Evolutionary conservation across 139 green algal species (phyloP).

Genomic region (Zygnema circumcarinatum): DNA sequence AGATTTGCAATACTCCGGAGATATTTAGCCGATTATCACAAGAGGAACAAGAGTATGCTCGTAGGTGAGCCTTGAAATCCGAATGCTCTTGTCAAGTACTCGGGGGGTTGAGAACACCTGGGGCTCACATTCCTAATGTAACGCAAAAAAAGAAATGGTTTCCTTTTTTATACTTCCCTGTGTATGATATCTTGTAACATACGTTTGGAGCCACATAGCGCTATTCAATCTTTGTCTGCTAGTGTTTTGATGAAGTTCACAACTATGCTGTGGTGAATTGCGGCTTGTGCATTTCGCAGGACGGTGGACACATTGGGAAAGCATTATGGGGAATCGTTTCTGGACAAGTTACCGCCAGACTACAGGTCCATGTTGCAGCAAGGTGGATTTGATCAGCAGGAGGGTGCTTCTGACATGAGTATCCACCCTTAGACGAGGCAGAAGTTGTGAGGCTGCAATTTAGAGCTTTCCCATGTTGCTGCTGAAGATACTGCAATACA

Average conservation of each 20-base stretch:
- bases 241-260: no score
- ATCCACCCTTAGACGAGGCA: neutral
- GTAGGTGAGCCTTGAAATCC: neutral
- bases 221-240: no score
- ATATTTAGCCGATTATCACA: slow-evolving; percentile 13
- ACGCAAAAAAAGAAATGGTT: slow-evolving; percentile 25
- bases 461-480: no score
- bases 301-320: neutral
- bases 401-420: neutral
- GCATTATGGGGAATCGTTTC: neutral
- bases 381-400: neutral
- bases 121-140: slow-evolving; percentile 30
- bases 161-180: neutral
- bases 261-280: no score
- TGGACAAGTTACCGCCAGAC: neutral
- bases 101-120: no score
- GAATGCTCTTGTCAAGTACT: no score
- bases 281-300: neutral
- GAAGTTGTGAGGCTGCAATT: no score
- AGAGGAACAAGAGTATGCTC: slow-evolving; percentile 27
- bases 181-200: no score
- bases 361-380: neutral
- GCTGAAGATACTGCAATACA: no score
- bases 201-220: no score
- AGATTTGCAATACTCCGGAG: slow-evolving; percentile 9